phyloP scores from a whole-genome alignment of 2,329 filamentous ascomycete genomes.

The Epichloe hybrida region DNA sequence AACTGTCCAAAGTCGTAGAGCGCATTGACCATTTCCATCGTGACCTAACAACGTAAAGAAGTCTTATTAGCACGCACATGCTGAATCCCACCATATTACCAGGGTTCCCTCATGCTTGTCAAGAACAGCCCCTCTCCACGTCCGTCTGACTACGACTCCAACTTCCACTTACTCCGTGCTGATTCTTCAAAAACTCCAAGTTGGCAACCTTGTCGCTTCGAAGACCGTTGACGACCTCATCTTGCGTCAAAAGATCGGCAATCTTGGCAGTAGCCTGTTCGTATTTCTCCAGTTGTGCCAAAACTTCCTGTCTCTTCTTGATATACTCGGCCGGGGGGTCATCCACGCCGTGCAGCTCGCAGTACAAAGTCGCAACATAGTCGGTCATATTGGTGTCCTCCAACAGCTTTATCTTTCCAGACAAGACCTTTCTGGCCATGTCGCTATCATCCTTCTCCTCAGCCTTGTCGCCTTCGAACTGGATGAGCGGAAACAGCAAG shows the following conservation, averaged over 20 bases:
- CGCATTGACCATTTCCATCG: conserved; percentile 86
- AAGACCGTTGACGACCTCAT: conserved; percentile 81
- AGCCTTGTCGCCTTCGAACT: conserved; percentile 75
- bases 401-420: conserved; percentile 84
- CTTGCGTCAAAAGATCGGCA: conserved; percentile 69
- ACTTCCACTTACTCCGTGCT: conserved; percentile 64
- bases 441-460: conserved; percentile 53
- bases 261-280: conserved; percentile 85
- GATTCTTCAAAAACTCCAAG: conserved; percentile 94
- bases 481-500: conserved; percentile 89
- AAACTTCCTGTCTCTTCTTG: conserved; percentile 78
- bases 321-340: conserved; percentile 78
- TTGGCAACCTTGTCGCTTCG: conserved; percentile 97
- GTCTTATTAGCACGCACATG: neutral
- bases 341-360: conserved; percentile 70
- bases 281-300: conserved; percentile 68
- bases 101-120: too few species aligned
- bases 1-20: conserved; percentile 95
- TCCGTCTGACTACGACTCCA: neutral
- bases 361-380: conserved; percentile 85
- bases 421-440: conserved; percentile 56
- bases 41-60: conserved; percentile 41
- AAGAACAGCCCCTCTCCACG: conserved; percentile 4
- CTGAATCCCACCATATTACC: neutral
- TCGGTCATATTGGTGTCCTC: conserved; percentile 99